Percentiles rank a stretch among this genome's conserved stretches.
phyloP scores from a whole-genome alignment of 2,329 filamentous ascomycete genomes.

The Daldinia sp. region DNA sequence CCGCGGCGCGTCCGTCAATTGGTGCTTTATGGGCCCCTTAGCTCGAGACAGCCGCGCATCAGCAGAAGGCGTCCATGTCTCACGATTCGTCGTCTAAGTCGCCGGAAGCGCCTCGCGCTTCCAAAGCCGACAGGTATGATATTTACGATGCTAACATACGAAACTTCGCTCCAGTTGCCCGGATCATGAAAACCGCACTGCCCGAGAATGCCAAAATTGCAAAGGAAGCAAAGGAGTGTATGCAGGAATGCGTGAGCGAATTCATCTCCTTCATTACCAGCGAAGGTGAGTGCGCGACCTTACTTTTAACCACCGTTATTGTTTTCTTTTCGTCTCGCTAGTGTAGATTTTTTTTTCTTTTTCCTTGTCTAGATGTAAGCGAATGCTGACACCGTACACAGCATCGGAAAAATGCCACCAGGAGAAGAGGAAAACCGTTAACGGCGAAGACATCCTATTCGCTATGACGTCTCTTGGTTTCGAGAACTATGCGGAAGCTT shows the following conservation, averaged over 20 bases:
- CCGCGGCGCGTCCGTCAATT: conserved; percentile 45
- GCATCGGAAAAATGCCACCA: conserved; percentile 99
- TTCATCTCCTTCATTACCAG: conserved; percentile 99
- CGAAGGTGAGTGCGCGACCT: conserved; percentile 75
- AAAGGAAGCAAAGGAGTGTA: conserved; percentile 99
- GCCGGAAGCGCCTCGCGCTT: conserved; percentile 57
- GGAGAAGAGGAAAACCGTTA: conserved; percentile 99
- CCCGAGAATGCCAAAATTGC: conserved; percentile 99
- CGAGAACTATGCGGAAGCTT: conserved; percentile 96
- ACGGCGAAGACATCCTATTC: conserved; percentile 97
- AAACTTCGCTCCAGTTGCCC: conserved; percentile 94
- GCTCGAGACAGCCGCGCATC: conserved; percentile 50
- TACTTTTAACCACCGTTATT: conserved; percentile 31
- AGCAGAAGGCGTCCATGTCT: conserved; percentile 61
- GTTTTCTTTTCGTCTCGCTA: background rate
- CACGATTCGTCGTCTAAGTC: conserved; percentile 63
- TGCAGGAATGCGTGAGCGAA: conserved; percentile 99
- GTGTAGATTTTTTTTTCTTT: background rate
- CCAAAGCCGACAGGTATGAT: conserved; percentile 59
- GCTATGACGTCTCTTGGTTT: conserved; percentile 99
- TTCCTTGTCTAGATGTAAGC: conserved; percentile 31
- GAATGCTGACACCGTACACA: conserved; percentile 53
- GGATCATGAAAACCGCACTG: conserved; percentile 98
- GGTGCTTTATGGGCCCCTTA: conserved; percentile 49
- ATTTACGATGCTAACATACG: conserved; percentile 89